These are phyloP conservation scores for Deuterostichococcus epilithicus DNA, from an alignment of 139 green algal species.

Conservation along the genomic window DNA sequence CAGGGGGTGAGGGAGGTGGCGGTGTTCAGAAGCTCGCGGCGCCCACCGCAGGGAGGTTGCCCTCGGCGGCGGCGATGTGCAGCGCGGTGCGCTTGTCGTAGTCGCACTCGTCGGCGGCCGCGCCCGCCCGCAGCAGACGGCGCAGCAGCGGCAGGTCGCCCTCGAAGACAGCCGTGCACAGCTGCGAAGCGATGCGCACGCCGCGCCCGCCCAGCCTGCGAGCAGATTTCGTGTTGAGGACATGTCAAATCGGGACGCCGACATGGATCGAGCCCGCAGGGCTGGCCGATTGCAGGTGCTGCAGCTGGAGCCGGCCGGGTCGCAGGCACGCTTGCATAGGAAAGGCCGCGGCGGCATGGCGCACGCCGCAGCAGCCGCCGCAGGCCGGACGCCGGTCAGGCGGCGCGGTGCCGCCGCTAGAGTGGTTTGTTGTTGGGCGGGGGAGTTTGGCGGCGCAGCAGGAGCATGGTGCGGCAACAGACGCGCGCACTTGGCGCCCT, in stretches of 20 bases:
- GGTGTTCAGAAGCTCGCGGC: too few species aligned
- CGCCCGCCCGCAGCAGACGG: slow-evolving; percentile 43
- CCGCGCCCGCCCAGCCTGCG: slow-evolving; percentile 5
- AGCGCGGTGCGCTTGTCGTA: slow-evolving; percentile 59
- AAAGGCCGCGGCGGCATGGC: too few species aligned
- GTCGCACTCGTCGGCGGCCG: slow-evolving; percentile 42
- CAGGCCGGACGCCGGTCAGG: too few species aligned
- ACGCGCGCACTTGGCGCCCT: slow-evolving; percentile 1
- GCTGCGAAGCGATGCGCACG: slow-evolving; percentile 11
- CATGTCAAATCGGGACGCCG: background rate
- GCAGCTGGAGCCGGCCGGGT: too few species aligned
- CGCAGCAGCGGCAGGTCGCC: slow-evolving; percentile 39
- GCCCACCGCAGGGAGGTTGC: slow-evolving; percentile 43
- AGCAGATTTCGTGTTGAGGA: background rate
- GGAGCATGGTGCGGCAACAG: too few species aligned
- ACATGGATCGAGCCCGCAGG: background rate
- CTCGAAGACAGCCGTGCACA: slow-evolving; percentile 29
- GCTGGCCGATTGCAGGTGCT: too few species aligned
- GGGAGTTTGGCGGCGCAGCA: too few species aligned
- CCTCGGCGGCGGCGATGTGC: slow-evolving; percentile 60
- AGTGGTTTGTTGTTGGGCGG: too few species aligned
- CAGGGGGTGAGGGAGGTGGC: too few species aligned
- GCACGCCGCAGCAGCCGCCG: too few species aligned
- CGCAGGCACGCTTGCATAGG: too few species aligned
- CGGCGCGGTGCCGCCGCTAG: too few species aligned